phyloP scores from a whole-genome alignment of 192 early-diverging fungal genomes.

The Backusella macrospora region DNA sequence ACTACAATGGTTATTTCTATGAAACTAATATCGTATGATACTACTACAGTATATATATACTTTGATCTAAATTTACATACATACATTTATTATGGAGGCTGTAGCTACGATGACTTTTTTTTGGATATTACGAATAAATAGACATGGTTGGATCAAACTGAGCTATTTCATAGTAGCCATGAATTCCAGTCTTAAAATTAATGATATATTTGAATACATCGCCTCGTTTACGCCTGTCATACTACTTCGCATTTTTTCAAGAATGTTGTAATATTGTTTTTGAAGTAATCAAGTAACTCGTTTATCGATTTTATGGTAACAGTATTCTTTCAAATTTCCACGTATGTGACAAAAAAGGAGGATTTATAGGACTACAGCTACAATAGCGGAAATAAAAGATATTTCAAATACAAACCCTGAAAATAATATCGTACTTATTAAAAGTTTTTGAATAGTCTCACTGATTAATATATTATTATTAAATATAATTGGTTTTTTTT shows the following conservation, averaged over 20 bases:
- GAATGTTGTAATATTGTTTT: background rate
- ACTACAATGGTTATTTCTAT: too few species aligned
- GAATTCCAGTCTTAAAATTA: background rate
- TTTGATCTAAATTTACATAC: too few species aligned
- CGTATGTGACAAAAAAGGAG: conserved; percentile 77
- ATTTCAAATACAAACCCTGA: conserved; percentile 63
- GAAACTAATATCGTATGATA: too few species aligned
- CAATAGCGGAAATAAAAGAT: conserved; percentile 51
- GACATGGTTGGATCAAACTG: background rate
- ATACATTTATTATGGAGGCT: too few species aligned
- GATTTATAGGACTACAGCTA: conserved; percentile 74
- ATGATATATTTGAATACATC: background rate
- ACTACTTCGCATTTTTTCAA: background rate
- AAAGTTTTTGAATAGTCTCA: conserved; percentile 25
- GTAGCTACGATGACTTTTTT: background rate
- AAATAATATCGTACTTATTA: conserved; percentile 54
- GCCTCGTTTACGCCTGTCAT: background rate
- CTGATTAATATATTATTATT: conserved; percentile 21
- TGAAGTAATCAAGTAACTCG: background rate
- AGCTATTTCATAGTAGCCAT: background rate
- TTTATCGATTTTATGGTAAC: conserved; percentile 89
- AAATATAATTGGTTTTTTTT: conserved; percentile 6
- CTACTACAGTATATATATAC: too few species aligned
- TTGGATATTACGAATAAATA: background rate
- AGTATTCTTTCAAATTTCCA: conserved; percentile 90